Base-by-base conservation (phyloP, 139 green algal genomes). In the Picochlorum sp. region DNA sequence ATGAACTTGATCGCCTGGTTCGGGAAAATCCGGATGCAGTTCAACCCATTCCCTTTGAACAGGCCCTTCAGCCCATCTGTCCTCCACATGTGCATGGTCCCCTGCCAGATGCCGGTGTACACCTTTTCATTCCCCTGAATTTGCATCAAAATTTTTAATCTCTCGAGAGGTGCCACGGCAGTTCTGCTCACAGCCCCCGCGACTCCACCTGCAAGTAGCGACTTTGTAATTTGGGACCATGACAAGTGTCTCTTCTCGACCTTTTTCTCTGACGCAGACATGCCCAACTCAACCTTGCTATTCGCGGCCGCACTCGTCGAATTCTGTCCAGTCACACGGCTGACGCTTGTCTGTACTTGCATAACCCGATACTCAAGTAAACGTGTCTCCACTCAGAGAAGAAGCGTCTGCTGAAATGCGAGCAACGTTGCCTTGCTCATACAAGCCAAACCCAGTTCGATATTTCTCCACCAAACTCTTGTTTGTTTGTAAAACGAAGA, bases 1-100 rank as follows among this genome's bases (percentile, higher is more conserved):
- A 96, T 72, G 66, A 99, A 99, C 79, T 99, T 99, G 61, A 98
- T 88, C 1, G 94, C 94, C 11, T 76, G 89, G 78, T 99, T 99
- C 52, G 94, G 94, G 7, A 99, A 77, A 71, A 99, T 99, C 61
- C 94, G 85, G 16, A 96, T 81, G 62, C 94, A 99, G 78, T 99
- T 99, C 20, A 94, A 92, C 44, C 91, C 88, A 71, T 99, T 99
- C 67, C 94, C 94, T 68, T 92, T 92, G 72, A 99, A 93, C 77
- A 98, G 86, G 30, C 90, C 93, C 11, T 62, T 56, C 4, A 98
- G 28, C 4, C 93, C 93, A 34, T 97, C 93, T 1, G 71, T 85
- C 11, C 65, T 64, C 1, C 73, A 80, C 77, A 99, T 99, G 28
- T 89, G 75, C 11, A 84, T 37, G 3, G 93, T 75, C n/a, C 89